Base-by-base conservation (phyloP, 2,329 filamentous ascomycete genomes). In the Apiospora sp. region DNA sequence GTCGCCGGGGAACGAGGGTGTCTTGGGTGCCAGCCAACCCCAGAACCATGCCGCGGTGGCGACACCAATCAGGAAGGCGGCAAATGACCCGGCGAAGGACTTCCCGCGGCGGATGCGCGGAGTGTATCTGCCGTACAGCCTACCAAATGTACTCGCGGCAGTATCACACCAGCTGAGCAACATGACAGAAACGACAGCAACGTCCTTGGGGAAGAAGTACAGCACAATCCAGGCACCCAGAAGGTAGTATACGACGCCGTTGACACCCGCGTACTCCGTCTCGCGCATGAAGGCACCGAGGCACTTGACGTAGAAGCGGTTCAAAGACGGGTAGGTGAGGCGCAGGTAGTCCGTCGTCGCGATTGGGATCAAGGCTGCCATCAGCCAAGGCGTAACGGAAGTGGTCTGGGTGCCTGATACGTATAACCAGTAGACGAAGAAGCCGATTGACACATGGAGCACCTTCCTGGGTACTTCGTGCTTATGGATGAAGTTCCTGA, bases 111-210 rank as follows among this genome's bases (percentile, higher is more conserved):
- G 91, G 71, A 99, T 89, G 70, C 93, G 90, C 49, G 94, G 94
- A 1, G 96, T 99, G 81, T 98, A 95, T 74, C 92, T 90, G 58
- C 96, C 96, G 84, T 94, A 98, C 19, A 96, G 86, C 71, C 96
- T 90, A 71, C 96, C 96, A 80, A 99, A 95, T 0, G 96, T 99
- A 80, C 93, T 96, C 69, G 96, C 96, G 48, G 96, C 96, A 0
- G 96, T 98, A 82, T 99, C 96, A 83, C 96, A 99, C 96, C 96
- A 99, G 80, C 94, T 97, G 34, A 99, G 90, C 54, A 99, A 89
- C 78, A 99, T 86, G 61, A 98, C 93, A 74, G 93, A 92, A 86
- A 98, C 92, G 68, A 97, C 92, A 10, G 92, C 95, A 34, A 99
- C 89, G 78, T 99, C 96, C 84, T 98, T 99, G 75, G 95, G 94